Evolutionary conservation across 2,329 filamentous ascomycete genomes (phyloP), one percentile per base, ranked within the genome.

Genomic region (Aspergillus sp.): DNA sequence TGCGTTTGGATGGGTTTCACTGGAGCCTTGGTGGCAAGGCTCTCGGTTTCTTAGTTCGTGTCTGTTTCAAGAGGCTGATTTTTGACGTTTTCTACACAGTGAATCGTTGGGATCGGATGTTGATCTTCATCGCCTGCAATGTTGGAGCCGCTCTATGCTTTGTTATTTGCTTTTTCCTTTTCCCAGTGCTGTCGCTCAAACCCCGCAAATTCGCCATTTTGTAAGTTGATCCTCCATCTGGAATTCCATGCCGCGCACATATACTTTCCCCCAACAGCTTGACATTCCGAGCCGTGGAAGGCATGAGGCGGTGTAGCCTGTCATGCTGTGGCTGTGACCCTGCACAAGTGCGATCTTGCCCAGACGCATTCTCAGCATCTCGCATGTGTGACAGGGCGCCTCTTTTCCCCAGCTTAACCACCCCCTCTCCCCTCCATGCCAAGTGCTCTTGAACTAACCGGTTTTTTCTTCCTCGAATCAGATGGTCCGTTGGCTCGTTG

Each of bases 201-300:
- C 90, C 91, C 56, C 82, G 87, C 70, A 98, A 97, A 76, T 96
- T 98, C 75, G 90, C 91, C 43, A 90, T 95, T 53, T 69, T 97
- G 93, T 97, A 83, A 86, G 91, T 91, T 29, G 26, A 9, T 12
- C 8, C 9, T 13, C 39, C 37, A 39, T 28, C 6, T 12, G 28
- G 28, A 29, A n/a, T 42, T 41, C 43, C 33, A 42, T 34, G 7
- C 13, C 19, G 19, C 19, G 19, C 19, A 19, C 19, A 19, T 19
- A 19, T 4, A 19, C 19, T 19, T 19, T 19, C 19, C 19, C 19
- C 19, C 19, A 2, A 19, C 19, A 19, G 19, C 19, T 19, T 19
- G 19, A 19, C 19, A 19, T 19, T 19, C 19, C 19, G 19, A 19
- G 19, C 19, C 19, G 2, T 19, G 19, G 19, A 19, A 19, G 19